A percentile compares a stretch with the other conserved stretches of the same genome.
These are phyloP conservation scores for Solanum paucissectum DNA, from an alignment of 257 asterid genomes.

Conservation along the genomic window DNA sequence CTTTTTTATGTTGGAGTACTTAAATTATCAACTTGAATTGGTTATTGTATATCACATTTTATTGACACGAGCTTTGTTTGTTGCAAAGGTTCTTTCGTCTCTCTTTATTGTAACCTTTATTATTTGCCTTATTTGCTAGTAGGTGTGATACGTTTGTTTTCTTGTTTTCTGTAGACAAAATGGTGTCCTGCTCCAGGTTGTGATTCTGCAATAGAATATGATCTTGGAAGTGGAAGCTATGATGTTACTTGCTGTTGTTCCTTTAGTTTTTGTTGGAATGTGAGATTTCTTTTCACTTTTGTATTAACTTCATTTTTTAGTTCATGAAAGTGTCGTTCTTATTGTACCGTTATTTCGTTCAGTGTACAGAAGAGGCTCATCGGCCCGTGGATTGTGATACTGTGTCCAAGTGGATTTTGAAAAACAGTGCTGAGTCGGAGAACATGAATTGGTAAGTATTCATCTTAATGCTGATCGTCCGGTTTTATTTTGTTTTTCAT, in stretches of 20 bases:
- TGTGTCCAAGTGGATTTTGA: constrained; percentile 86
- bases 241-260: constrained; percentile 93
- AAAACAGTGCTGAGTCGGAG: constrained; percentile 97
- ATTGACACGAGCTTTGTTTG: background rate
- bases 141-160: background rate
- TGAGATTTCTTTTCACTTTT: constrained; percentile 32
- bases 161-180: constrained; percentile 52
- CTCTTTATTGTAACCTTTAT: background rate
- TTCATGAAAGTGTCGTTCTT: constrained; percentile 1
- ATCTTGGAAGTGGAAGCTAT: constrained; percentile 87
- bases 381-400: constrained; percentile 96
- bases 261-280: constrained; percentile 95
- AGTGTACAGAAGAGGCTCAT: constrained; percentile 99
- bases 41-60: background rate
- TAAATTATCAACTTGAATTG: background rate
- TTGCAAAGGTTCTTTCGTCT: background rate
- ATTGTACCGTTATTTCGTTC: constrained; percentile 14
- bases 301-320: background rate
- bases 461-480: background rate
- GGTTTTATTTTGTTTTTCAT: background rate
- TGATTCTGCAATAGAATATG: constrained; percentile 82
- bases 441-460: constrained; percentile 87
- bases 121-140: background rate
- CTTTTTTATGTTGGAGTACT: background rate
- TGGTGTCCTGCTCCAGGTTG: constrained; percentile 99